Evolutionary conservation across 192 early-diverging fungal genomes (phyloP).

Genomic region (Entomortierella chlamydospora): DNA sequence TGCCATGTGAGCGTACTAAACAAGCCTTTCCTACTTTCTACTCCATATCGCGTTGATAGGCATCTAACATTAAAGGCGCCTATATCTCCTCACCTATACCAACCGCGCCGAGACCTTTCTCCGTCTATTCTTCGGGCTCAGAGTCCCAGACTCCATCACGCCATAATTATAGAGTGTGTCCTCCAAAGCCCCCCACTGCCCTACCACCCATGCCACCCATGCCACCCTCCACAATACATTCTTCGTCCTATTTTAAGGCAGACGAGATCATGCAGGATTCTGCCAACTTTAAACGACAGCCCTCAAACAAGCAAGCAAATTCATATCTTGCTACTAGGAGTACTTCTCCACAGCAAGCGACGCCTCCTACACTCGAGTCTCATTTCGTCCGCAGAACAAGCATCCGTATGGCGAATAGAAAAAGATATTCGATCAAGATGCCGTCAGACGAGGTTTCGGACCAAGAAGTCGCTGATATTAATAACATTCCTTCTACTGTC

Average conservation of each 20-base stretch:
- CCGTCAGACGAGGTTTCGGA: constrained; percentile 20
- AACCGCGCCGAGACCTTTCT: constrained; percentile 14
- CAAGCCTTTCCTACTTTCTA: neutral
- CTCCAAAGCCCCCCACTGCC: constrained; percentile 18
- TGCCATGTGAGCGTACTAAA: neutral
- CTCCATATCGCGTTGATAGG: neutral
- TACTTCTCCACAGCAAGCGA: constrained; percentile 4
- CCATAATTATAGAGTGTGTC: constrained; percentile 34
- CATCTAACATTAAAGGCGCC: constrained; percentile 3
- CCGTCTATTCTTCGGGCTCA: constrained; percentile 10
- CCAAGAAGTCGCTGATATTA: neutral
- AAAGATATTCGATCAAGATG: constrained; percentile 47
- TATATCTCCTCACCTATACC: constrained; percentile 38
- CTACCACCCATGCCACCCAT: constrained; percentile 34
- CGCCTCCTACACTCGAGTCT: constrained; percentile 33
- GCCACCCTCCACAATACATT: constrained; percentile 21
- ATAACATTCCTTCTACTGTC: neutral
- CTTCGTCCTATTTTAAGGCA: neutral
- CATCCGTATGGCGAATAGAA: constrained; percentile 40
- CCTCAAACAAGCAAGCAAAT: neutral
- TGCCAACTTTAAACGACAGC: neutral
- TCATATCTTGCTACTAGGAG: constrained; percentile 29
- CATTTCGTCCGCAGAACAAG: constrained; percentile 41
- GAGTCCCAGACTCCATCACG: constrained; percentile 18
- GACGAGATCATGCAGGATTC: constrained; percentile 9